Base-by-base conservation (phyloP, 805 yeast genomes). In the Candida suzukii region DNA sequence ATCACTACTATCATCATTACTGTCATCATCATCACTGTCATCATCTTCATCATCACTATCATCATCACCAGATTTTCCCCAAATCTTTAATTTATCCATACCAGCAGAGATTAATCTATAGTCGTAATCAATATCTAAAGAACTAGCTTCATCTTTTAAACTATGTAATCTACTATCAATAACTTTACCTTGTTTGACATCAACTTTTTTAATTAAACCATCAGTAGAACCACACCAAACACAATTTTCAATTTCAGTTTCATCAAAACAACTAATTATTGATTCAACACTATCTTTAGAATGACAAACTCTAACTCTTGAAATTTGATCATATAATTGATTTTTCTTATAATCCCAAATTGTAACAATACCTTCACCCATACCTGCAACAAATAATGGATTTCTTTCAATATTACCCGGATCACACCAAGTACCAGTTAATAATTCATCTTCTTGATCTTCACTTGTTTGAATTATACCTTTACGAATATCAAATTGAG, bases 401-500 rank as follows among this genome's bases (percentile, higher is more conserved):
- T 80, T 73, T 1, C 77, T 71, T 17, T 77, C 80, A 41, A 80
- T 85, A 37, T 71, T 73, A 13, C 78, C 72, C 2, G 74, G 74
- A 46, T 82, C 85, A 1, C 80, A 73, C 64, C 80, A 78, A 30
- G 85, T 67, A 52, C 87, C 82, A 42, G 88, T 71, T 34, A 91
- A 63, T n/a, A 91, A 63, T 56, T 91, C 99, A 54, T 91, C 98
- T 50, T 84, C 96, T 63, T 91, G 99, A 56, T 88, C 90, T 47
- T 90, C 98, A 29, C 90, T 80, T 31, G 73, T 72, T 3, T 74
- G 63, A 1, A 82, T 59, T 2, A 79, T 70, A 4, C 84, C 85
- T 50, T 83, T 85, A 37, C 96, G 67, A 3, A 83, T 69, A 58
- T 91, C 97, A 52, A 90, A 71, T 44, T 81, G 82, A 1, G 88